Evolutionary conservation across 208 protist species (phyloP).

Genomic region (Crithidia bombi): DNA sequence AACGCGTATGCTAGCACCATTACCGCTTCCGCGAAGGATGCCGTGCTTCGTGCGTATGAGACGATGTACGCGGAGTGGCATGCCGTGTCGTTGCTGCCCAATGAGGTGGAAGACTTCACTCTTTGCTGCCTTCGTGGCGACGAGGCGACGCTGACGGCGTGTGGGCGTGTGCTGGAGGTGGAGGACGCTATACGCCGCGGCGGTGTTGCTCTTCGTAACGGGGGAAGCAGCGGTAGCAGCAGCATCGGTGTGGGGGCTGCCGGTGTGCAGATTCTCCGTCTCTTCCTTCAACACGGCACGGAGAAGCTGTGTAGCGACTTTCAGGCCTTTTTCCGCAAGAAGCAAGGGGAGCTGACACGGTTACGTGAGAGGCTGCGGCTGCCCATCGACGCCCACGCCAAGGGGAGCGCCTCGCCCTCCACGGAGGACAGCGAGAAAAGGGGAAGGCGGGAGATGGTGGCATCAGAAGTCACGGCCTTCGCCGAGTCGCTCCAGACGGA

Average conservation of each 20-base stretch:
- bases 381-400: slow-evolving; percentile 18
- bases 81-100: slow-evolving; percentile 59
- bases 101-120: slow-evolving; percentile 57
- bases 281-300: slow-evolving; percentile 42
- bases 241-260: background rate
- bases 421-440: slow-evolving; percentile 9
- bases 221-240: slow-evolving; percentile 7
- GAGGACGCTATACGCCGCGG: slow-evolving; percentile 19
- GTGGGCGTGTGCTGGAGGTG: slow-evolving; percentile 27
- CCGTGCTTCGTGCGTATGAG: slow-evolving; percentile 13
- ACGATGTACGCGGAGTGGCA: slow-evolving; percentile 34
- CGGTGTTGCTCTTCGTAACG: background rate
- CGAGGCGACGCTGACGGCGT: slow-evolving; percentile 24
- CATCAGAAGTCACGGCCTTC: slow-evolving; percentile 10
- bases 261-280: slow-evolving; percentile 19
- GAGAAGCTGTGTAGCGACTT: slow-evolving; percentile 84
- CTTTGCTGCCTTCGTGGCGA: slow-evolving; percentile 44
- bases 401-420: background rate
- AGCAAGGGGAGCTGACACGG: slow-evolving; percentile 54
- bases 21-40: background rate
- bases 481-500: slow-evolving; percentile 68
- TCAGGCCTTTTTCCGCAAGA: slow-evolving; percentile 66
- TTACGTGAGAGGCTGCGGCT: slow-evolving; percentile 68
- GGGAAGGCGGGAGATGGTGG: background rate
- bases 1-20: background rate